Evolutionary conservation across 1,139 yeast species (phyloP), one percentile per base, ranked within the genome.

Genomic region (Geotrichum aggregatum): DNA sequence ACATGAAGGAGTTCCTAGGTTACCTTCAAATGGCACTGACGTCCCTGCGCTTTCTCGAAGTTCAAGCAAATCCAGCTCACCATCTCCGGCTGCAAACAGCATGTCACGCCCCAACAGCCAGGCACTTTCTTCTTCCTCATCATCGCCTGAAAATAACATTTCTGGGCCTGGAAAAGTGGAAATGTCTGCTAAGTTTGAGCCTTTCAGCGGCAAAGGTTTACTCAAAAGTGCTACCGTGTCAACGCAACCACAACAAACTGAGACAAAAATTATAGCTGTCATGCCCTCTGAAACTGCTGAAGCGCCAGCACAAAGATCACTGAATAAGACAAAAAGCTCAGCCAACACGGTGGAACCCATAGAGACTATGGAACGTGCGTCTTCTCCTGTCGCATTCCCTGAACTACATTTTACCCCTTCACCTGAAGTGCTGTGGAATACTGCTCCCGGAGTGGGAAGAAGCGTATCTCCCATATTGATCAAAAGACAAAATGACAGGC

Each of bases 301-400:
- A 34, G n/a, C 36, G 7, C 18, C 36, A 13, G 31, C 16, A 5
- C 41, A 19, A 21, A 13, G n/a, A 18, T n/a, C 44, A 22, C 41
- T 10, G 21, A n/a, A n/a, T 14, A 31, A 13, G 14, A 40, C 44
- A 18, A 35, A 35, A 30, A 21, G 43, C 8, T 13, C n/a, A n/a
- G 36, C 18, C 1, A 56, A 58, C 16, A 58, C 59, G 61, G 60
- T 63, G 4, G 63, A 60, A 10, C 19, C 6, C 16, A 40, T 22
- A 21, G 31, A 22, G 11, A 40, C 44, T 4, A 40, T 22, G 3
- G 31, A 40, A n/a, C 28, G 44, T 8, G 44, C 31, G 7, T 21
- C 31, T 10, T 40, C 44, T 8, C 44, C 44, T 16, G 14, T 40
- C n/a, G n/a, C n/a, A n/a, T n/a, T n/a, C n/a, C n/a, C n/a, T n/a